Evolutionary conservation across 2,329 filamentous ascomycete species (phyloP), one percentile per base, ranked within the genome.

Genomic region (Fusarium fracticaudum): DNA sequence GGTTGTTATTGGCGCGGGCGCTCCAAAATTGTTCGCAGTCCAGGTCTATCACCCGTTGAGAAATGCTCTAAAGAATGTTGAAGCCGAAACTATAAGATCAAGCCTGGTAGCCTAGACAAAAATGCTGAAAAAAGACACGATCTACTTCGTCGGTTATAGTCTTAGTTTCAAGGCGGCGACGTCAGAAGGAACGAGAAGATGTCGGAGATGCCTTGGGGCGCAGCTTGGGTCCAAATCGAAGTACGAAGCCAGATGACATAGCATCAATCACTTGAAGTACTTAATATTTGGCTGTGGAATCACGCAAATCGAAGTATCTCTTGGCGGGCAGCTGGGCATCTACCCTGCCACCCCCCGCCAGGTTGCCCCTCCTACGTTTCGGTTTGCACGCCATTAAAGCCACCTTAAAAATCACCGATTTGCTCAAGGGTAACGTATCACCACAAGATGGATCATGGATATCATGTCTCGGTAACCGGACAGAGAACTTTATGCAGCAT

Each of bases 311-410:
- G 38, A 68, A 53, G 73, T 75, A 75, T 51, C 67, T 59, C 37
- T 47, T 45, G 44, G 24, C 60, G 54, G 44, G 44, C 44, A 61
- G 64, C 67, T 69, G 72, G 71, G 72, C 61, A 60, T 41, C 60
- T 66, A 71, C 60, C 66, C 72, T 60, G 35, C 38, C 41, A 45
- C 60, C 62, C 48, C 41, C 76, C 73, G 75, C 76, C 64, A 76
- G 76, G 76, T 78, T 78, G 76, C 76, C 76, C 76, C 76, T 78
- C 76, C 76, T 77, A 78, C 76, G 60, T 57, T 69, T 65, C 50
- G 63, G 47, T 65, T 60, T 68, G 60, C 65, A 69, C 60, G 71
- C 60, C 63, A 72, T 62, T 64, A 47, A 72, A 62, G 67, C 71
- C 63, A 61, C 57, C 29, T 24, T 45, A 54, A 70, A 73, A 74